Evolutionary conservation across 2,329 filamentous ascomycete species (phyloP), one percentile per base, ranked within the genome.

Genomic region (Elsinoe fawcettii): DNA sequence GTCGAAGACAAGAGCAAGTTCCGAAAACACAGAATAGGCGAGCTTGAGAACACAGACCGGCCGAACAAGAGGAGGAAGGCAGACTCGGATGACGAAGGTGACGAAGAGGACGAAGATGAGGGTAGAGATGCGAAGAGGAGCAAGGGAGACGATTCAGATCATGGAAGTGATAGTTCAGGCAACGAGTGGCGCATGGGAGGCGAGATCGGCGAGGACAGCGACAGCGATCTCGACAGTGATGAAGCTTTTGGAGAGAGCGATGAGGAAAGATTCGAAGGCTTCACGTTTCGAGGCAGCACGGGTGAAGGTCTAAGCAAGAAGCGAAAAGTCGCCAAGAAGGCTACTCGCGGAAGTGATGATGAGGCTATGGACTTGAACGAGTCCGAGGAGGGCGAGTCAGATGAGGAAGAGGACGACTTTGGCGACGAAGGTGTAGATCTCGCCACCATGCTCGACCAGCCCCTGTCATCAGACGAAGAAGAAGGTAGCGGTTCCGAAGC

Each of bases 231-330:
- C 57, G 84, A 88, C 67, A 86, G 82, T 63, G 85, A 88, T 67
- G 89, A 95, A 66, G 91, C 92, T 1, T 90, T 96, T 76, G 88
- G 90, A 2, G 85, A 88, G 62, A 93, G 88, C 65, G 91, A 96
- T 66, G 85, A 93, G 66, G 91, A 95, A 68, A 81, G 80, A 61
- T 95, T 95, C 63, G 83, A 90, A 62, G 88, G 84, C 9, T 95
- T 86, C 65, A 81, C 80, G 3, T 87, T 87, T 66, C 76, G 82
- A 32, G 84, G 83, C 30, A 82, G 79, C 62, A 77, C 77, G 22
- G 73, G 71, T 51, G 68, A 51, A 68, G 76, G 81, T 57, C 78
- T 79, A 7, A 79, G 79, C 55, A 73, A 76, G 59, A 71, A 75
- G 63, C 77, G 77, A 62, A 75, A 77, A 65, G 73, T 70, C 59